Evolutionary conservation across 305 asterid genomes (phyloP).

Genomic region (Euphrasia arctica): DNA sequence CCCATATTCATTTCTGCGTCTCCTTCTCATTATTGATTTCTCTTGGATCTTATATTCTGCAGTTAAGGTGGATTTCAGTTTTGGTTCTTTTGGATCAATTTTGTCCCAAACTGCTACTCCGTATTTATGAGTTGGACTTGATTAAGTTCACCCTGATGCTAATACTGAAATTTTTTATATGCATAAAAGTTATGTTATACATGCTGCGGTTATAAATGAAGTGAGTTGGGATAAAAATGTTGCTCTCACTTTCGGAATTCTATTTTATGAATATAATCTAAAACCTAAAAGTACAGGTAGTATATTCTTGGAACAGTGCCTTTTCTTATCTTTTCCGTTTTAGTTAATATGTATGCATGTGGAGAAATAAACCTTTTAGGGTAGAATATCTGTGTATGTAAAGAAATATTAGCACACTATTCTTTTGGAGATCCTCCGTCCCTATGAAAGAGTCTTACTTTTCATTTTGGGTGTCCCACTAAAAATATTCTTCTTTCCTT

Average conservation of each 20-base stretch:
- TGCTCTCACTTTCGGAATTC: slow-evolving; percentile 1
- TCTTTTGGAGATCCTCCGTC: neutral
- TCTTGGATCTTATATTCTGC: too few relatives aligned
- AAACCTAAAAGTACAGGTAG: too few relatives aligned
- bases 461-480: too few relatives aligned
- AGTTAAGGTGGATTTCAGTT: too few relatives aligned
- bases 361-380: neutral
- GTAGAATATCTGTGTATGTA: neutral
- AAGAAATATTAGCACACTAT: neutral
- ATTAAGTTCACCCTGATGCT: neutral
- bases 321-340: too few relatives aligned
- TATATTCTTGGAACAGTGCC: too few relatives aligned
- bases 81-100: too few relatives aligned
- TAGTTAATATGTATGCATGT: too few relatives aligned
- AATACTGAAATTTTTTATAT: slow-evolving; percentile 7
- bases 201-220: slow-evolving; percentile 13
- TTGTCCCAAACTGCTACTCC: neutral
- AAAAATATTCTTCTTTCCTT: too few relatives aligned
- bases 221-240: neutral
- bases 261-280: neutral
- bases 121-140: slow-evolving; percentile 1
- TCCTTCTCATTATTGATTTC: too few relatives aligned
- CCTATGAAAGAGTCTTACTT: too few relatives aligned
- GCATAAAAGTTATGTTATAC: slow-evolving; percentile 5
- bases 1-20: neutral